Evolutionary conservation across 371 early-diverging fungal species (phyloP).

Genomic region (Mucor racemosus): DNA sequence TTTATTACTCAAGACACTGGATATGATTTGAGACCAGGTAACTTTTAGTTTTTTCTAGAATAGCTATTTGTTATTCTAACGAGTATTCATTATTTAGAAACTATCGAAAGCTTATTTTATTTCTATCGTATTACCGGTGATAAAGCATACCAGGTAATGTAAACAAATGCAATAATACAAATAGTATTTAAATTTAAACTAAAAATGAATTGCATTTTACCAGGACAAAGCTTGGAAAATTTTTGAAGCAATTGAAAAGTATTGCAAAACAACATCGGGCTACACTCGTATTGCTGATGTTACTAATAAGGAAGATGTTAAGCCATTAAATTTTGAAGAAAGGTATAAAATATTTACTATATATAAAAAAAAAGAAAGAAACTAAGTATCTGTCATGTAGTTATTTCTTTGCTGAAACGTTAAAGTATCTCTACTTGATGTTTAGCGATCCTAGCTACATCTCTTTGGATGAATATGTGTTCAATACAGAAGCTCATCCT

Average conservation of each 20-base stretch:
- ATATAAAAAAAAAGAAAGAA: neutral
- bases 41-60: neutral
- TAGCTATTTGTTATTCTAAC: neutral
- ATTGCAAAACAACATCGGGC: conserved; percentile 62
- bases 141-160: conserved; percentile 56
- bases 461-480: conserved; percentile 76
- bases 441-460: conserved; percentile 67
- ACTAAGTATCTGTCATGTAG: conserved; percentile 30
- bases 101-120: conserved; percentile 77
- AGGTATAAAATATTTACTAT: conserved; percentile 31
- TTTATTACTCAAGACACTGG: conserved; percentile 28
- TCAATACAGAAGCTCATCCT: conserved; percentile 82
- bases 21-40: conserved; percentile 58
- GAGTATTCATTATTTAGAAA: conserved; percentile 51
- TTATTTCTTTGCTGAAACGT: conserved; percentile 89
- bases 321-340: conserved; percentile 43
- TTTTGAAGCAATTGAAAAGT: conserved; percentile 69
- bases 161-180: neutral
- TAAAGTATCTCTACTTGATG: conserved; percentile 91
- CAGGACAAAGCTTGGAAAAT: conserved; percentile 74
- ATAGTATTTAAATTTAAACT: neutral
- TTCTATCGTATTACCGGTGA: conserved; percentile 78
- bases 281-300: conserved; percentile 69
- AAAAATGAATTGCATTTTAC: neutral
- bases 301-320: conserved; percentile 28